phyloP scores from a whole-genome alignment of 345 rosid species.

The Zanthoxylum bungeanum region DNA sequence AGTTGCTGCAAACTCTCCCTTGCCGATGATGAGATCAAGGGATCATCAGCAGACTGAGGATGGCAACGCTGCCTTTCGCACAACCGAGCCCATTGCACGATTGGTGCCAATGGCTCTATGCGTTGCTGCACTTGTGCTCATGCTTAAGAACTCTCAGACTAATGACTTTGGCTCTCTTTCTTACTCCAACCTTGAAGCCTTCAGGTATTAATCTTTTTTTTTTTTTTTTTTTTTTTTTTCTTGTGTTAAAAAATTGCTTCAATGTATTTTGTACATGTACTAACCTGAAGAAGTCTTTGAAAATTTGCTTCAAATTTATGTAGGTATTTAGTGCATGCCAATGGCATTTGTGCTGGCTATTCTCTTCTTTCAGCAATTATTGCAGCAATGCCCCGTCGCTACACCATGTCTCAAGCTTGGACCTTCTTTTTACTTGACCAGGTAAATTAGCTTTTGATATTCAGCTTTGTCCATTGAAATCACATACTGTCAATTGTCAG shows the following conservation, averaged over 20 bases:
- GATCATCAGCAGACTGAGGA: conserved; percentile 6
- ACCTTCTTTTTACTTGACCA: conserved; percentile 89
- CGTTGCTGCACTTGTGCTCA: conserved; percentile 56
- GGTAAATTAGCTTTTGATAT: conserved; percentile 27
- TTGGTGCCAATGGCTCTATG: conserved; percentile 59
- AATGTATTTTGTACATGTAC: no score
- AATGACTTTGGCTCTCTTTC: conserved; percentile 73
- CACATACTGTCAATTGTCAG: no score
- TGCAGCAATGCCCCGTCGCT: conserved; percentile 67
- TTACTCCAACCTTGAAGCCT: conserved; percentile 75
- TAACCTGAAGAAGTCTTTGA: no score
- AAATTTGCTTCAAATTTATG: not conserved
- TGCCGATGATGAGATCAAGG: conserved; percentile 10
- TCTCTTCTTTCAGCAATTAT: conserved; percentile 81
- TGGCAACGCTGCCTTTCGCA: conserved; percentile 14
- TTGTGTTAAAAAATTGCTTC: no score
- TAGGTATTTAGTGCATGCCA: conserved; percentile 92
- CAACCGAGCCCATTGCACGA: conserved; percentile 53
- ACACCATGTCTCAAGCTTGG: conserved; percentile 74
- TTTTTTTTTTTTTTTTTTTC: no score
- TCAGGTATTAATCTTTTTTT: conserved; percentile 38
- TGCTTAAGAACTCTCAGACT: conserved; percentile 62
- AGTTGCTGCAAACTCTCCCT: conserved; percentile 11
- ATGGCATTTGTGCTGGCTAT: conserved; percentile 96
- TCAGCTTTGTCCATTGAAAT: not conserved